A percentile compares a stretch with the other conserved stretches of the same genome.
Conservation (phyloP, 805 yeast species). For the Novakomyces olei region DNA sequence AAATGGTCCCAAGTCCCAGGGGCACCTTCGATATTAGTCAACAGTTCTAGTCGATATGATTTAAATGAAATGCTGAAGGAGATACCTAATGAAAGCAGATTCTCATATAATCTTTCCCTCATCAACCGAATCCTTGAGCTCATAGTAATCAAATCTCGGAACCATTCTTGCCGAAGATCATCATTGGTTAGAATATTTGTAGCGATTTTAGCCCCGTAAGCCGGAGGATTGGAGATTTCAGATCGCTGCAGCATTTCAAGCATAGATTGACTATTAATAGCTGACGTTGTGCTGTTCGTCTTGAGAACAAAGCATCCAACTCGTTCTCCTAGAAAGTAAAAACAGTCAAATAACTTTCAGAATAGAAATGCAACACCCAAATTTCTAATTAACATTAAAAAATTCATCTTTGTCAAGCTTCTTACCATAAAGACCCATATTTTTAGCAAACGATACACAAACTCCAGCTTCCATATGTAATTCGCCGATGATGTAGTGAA, state of each 20-base stretch:
- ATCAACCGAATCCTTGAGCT: slow-evolving; percentile 55
- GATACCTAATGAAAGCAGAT: slow-evolving; percentile 35
- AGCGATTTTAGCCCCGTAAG: slow-evolving; percentile 80
- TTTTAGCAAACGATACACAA: slow-evolving; percentile 92
- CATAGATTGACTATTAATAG: slow-evolving; percentile 45
- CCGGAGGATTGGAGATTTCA: slow-evolving; percentile 81
- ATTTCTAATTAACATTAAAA: no score
- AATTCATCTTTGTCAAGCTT: no score
- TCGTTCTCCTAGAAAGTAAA: no score
- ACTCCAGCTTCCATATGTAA: slow-evolving; percentile 24
- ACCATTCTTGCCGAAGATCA: slow-evolving; percentile 50
- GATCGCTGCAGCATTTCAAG: slow-evolving; percentile 68
- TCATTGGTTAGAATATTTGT: slow-evolving; percentile 46
- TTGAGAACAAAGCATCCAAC: slow-evolving; percentile 57
- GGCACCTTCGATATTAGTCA: no score
- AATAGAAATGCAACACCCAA: no score
- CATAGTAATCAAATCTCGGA: slow-evolving; percentile 52
- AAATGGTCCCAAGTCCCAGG: slow-evolving; percentile 92
- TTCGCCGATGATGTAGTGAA: slow-evolving; percentile 26
- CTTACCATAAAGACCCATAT: slow-evolving; percentile 62
- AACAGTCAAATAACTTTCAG: no score
- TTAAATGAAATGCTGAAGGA: no score
- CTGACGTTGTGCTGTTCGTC: slow-evolving; percentile 25
- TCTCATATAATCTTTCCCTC: slow-evolving; percentile 39
- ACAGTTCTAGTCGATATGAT: no score